Conservation (phyloP, 1,139 yeast genomes). For the Casaregolazyma suthepensis region DNA sequence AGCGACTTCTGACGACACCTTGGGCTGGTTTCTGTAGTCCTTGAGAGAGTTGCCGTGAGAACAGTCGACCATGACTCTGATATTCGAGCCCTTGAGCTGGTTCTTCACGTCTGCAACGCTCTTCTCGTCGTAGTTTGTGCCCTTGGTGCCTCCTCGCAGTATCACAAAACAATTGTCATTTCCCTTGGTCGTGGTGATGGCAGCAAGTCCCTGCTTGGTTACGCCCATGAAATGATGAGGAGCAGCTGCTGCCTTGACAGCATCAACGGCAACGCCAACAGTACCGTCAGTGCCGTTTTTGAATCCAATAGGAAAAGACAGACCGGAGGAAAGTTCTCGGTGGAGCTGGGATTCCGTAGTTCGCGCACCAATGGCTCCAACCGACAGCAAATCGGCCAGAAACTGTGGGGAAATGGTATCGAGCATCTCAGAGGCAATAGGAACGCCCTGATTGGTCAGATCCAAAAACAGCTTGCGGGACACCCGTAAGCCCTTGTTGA, state of each 20-base stretch:
- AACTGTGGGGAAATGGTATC: slow-evolving; percentile 98
- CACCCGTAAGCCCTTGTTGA: slow-evolving; percentile 87
- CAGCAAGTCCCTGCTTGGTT: slow-evolving; percentile 93
- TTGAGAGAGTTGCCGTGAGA: slow-evolving; percentile 95
- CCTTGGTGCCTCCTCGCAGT: slow-evolving; percentile 90
- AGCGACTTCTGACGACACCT: slow-evolving; percentile 71
- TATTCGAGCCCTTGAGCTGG: slow-evolving; percentile 37
- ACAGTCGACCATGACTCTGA: slow-evolving; percentile 82
- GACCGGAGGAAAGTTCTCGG: slow-evolving; percentile 93
- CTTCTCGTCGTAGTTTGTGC: slow-evolving; percentile 83
- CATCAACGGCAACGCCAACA: slow-evolving; percentile 88
- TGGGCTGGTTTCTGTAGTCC: slow-evolving; percentile 92
- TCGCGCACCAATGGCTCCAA: slow-evolving; percentile 98
- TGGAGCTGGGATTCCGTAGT: slow-evolving; percentile 98
- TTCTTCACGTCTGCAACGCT: slow-evolving; percentile 72
- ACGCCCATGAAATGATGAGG: slow-evolving; percentile 97
- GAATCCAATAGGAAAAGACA: slow-evolving; percentile 97
- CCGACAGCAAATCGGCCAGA: slow-evolving; percentile 81
- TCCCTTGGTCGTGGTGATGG: slow-evolving; percentile 93
- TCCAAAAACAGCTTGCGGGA: slow-evolving; percentile 83
- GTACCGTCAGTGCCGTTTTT: slow-evolving; percentile 98
- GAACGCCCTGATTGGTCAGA: slow-evolving; percentile 65
- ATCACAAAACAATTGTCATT: slow-evolving; percentile 71
- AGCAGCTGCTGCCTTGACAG: slow-evolving; percentile 84
- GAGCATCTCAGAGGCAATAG: slow-evolving; percentile 96